Evolutionary conservation across 495 filamentous ascomycete species (phyloP).

Genomic region (Aeminium ludgeri): DNA sequence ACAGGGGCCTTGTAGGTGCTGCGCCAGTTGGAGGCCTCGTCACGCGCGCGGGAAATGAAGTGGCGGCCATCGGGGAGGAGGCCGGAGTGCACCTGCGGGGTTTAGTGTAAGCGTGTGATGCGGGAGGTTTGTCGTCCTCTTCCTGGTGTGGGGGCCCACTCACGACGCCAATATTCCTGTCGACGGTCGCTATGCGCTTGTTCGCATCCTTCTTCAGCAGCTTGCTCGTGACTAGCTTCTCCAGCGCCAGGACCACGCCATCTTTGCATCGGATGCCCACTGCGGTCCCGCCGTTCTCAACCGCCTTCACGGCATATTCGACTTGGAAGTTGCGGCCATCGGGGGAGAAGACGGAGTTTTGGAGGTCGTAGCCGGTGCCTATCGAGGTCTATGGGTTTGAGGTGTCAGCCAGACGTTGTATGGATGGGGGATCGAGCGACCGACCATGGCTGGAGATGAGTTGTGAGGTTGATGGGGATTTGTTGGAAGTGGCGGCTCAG

Average conservation of each 20-base stretch:
- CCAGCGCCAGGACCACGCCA: slow-evolving; percentile 86
- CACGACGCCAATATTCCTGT: slow-evolving; percentile 87
- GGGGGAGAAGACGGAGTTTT: slow-evolving; percentile 97
- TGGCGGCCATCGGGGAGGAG: slow-evolving; percentile 89
- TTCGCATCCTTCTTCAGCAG: slow-evolving; percentile 84
- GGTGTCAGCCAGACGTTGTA: slow-evolving; percentile 3
- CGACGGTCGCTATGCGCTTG: slow-evolving; percentile 87
- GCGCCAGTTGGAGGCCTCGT: slow-evolving; percentile 82
- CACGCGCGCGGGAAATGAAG: slow-evolving; percentile 83
- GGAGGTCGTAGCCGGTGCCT: slow-evolving; percentile 97
- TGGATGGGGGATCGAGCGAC: not conserved
- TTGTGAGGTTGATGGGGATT: no score
- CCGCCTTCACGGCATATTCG: slow-evolving; percentile 96
- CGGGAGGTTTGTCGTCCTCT: not conserved
- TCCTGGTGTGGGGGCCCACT: slow-evolving; percentile 22
- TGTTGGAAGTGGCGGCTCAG: no score
- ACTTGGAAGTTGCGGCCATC: slow-evolving; percentile 99
- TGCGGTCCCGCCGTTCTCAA: slow-evolving; percentile 93
- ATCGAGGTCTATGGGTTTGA: slow-evolving; percentile 64
- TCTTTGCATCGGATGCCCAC: slow-evolving; percentile 95
- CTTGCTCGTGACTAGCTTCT: slow-evolving; percentile 92
- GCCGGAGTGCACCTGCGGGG: slow-evolving; percentile 76
- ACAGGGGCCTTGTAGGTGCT: slow-evolving; percentile 82
- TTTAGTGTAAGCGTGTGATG: not conserved
- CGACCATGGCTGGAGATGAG: slow-evolving; percentile 7